Conservation (phyloP, 106 monocot species). For the Platanthera zijinensis region DNA sequence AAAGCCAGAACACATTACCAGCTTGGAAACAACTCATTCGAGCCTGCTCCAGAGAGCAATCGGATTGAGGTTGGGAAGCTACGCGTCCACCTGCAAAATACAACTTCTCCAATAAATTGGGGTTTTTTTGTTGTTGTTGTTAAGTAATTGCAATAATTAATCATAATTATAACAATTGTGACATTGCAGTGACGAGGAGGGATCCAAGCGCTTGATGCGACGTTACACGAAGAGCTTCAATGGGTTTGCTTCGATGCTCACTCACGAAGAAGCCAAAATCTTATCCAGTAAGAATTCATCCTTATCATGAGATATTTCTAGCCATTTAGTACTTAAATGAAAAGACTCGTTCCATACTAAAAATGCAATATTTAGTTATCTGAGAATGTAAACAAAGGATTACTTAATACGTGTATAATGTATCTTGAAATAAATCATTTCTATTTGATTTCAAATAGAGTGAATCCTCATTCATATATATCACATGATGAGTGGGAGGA, state of each 20-base stretch:
- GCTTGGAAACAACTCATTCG: not conserved
- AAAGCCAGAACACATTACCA: not conserved
- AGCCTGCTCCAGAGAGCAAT: not conserved
- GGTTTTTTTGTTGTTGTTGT: not conserved
- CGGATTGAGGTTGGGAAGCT: not conserved
- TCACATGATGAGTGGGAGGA: too few species aligned
- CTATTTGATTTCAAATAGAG: too few species aligned
- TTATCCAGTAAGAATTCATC: slow-evolving; percentile 8
- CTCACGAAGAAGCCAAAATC: slow-evolving; percentile 7
- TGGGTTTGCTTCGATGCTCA: slow-evolving; percentile 24
- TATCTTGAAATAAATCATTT: too few species aligned
- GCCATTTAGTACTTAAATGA: too few species aligned
- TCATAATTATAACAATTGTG: not conserved
- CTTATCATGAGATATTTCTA: too few species aligned
- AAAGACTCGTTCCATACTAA: too few species aligned
- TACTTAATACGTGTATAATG: too few species aligned
- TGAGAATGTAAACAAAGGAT: too few species aligned
- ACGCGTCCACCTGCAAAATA: too few species aligned
- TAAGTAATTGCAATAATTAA: not conserved
- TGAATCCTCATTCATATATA: too few species aligned
- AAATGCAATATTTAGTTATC: too few species aligned
- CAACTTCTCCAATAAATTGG: too few species aligned
- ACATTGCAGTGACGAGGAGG: not conserved
- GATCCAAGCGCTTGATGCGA: slow-evolving; percentile 4
- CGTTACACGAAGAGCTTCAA: slow-evolving; percentile 30